Percentiles rank a stretch among this genome's conserved stretches.
Conservation (phyloP, 768 basidiomycete species). For the Rhodocollybia butyracea region DNA sequence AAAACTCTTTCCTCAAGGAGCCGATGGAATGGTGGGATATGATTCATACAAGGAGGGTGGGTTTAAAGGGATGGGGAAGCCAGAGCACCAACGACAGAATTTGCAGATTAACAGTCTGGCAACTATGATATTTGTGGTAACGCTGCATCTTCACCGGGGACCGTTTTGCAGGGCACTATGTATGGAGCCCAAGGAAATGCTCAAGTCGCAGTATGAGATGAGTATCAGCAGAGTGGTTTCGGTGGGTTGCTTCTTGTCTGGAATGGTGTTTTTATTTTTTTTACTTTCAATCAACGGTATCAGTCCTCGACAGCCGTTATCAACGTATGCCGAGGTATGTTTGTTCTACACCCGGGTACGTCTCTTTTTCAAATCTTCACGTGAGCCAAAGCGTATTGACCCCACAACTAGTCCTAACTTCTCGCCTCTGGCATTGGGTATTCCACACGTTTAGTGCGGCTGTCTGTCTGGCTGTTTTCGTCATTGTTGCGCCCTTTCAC, state of each 20-base stretch:
- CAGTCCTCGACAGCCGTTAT: constrained; percentile 21
- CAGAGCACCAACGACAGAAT: constrained; percentile 11
- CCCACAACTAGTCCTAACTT: constrained; percentile 11
- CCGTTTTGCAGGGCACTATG: constrained; percentile 21
- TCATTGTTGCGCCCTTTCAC: constrained; percentile 21
- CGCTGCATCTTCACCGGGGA: constrained; percentile 19
- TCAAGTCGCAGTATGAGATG: constrained; percentile 14
- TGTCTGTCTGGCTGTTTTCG: constrained; percentile 19
- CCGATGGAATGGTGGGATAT: background rate
- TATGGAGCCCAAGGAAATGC: constrained; percentile 13
- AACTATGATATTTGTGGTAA: constrained; percentile 18
- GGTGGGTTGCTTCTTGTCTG: constrained; percentile 2
- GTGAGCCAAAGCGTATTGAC: background rate
- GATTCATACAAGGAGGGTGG: background rate
- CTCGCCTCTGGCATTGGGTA: constrained; percentile 20
- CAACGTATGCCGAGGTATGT: constrained; percentile 19
- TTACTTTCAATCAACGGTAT: background rate
- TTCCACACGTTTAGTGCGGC: constrained; percentile 21
- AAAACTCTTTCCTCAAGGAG: constrained; percentile 12
- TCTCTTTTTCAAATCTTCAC: background rate
- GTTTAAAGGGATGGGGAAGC: constrained; percentile 8
- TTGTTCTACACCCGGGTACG: constrained; percentile 18
- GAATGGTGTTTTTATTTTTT: background rate
- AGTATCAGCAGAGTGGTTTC: constrained; percentile 14
- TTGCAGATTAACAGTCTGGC: constrained; percentile 17